Evolutionary conservation across 768 basidiomycete genomes (phyloP), one percentile per base, ranked within the genome.

Genomic region (Leccinum sublutescens): DNA sequence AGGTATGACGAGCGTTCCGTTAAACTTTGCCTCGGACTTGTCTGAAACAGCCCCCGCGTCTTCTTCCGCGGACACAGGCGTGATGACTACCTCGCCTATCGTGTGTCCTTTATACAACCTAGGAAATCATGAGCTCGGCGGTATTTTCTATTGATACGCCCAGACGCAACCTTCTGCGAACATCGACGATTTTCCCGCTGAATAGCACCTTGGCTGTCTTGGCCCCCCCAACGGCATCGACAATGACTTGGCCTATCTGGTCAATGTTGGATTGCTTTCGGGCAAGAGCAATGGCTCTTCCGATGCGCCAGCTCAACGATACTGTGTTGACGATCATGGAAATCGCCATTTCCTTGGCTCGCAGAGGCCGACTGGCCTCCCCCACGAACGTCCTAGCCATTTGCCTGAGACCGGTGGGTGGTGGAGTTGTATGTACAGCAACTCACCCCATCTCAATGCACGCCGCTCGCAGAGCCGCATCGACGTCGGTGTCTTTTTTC

Each of bases 291-390:
- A 87, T 78, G 0, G 85, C 84, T 31, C 83, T 75, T 9, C 87
- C 87, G 21, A 88, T 79, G 50, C 82, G 73, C 86, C 87, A 88
- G 9, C 82, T 80, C 67, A 84, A 77, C 21, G 84, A 86, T 11
- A 84, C 77, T 27, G 81, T 83, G 47, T 80, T 81, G 2, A 77
- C 74, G 15, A 85, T 76, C 38, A 85, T 77, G 36, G 72, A 77
- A 33, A 71, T 64, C 27, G 75, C 67, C 15, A 76, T 68, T 23
- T 78, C 68, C 38, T 66, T 65, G 15, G 74, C 73, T 2, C 68
- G 67, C 4, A 82, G 62, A 5, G 83, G 82, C 6, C 77, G 69
- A 19, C 66, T 71, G 34, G 78, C 80, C 17, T 75, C 51, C 15
- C 81, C 83, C 27, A 80, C 82, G 27, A 74, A 70, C 0, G 82